Conservation (phyloP, 2,329 filamentous ascomycete species). For the Fusarium cyanostomum region DNA sequence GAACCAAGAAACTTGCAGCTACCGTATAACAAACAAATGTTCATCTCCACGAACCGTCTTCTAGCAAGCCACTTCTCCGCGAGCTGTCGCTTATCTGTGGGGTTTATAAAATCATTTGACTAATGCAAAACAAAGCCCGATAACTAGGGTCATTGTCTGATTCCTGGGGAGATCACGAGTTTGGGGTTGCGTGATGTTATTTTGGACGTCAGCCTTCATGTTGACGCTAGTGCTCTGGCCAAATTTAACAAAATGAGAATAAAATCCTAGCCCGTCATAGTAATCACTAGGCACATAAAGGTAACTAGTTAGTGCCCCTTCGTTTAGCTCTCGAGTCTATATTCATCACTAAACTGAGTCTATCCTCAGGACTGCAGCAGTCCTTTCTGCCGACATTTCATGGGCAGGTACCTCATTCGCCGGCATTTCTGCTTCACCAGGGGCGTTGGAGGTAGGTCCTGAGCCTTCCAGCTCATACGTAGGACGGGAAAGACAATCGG, state of each 20-base stretch:
- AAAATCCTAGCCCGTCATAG: no score
- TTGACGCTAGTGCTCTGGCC: background rate
- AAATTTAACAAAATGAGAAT: no score
- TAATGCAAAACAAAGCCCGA: constrained; percentile 24
- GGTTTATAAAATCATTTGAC: constrained; percentile 22
- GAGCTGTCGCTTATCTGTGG: constrained; percentile 32
- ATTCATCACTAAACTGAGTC: no score
- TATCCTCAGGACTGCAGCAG: no score
- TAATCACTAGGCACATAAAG: no score
- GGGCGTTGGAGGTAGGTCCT: accelerated
- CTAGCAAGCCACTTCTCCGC: constrained; percentile 7
- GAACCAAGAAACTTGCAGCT: background rate
- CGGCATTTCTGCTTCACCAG: background rate
- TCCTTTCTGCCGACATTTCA: background rate
- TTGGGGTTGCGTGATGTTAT: background rate
- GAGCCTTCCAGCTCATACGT: background rate
- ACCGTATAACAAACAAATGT: background rate
- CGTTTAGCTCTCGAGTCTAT: no score
- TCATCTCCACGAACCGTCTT: background rate
- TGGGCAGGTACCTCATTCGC: constrained; percentile 7
- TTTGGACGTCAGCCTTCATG: background rate
- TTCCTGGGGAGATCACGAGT: constrained; percentile 9
- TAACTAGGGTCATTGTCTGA: constrained; percentile 3
- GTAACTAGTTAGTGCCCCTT: no score
- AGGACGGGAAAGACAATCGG: background rate